Percentiles rank a stretch among this genome's conserved stretches.
phyloP scores from a whole-genome alignment of 352 stramenopile genomes.

The Phytophthora sojae region DNA sequence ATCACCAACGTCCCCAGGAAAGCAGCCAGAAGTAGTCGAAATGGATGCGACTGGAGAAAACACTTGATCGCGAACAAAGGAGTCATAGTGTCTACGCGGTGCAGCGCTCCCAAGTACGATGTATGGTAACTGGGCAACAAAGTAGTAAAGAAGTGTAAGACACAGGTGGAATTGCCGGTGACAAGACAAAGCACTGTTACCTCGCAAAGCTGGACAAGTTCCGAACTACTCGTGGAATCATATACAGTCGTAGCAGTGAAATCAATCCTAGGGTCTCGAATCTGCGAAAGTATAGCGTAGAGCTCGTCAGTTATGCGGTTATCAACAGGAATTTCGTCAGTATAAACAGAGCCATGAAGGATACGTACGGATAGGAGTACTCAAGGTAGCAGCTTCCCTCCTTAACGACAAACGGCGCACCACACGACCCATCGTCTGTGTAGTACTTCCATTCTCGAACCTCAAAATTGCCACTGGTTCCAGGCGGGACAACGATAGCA shows the following conservation, averaged over 20 bases:
- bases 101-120: constrained; percentile 74
- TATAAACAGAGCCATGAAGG: neutral
- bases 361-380: constrained; percentile 72
- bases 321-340: neutral
- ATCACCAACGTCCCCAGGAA: constrained; percentile 57
- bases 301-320: constrained; percentile 1
- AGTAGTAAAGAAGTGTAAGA: neutral
- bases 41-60: constrained; percentile 73
- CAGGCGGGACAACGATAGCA: constrained; percentile 62
- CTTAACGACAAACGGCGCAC: constrained; percentile 41
- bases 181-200: constrained; percentile 35
- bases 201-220: constrained; percentile 82
- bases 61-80: constrained; percentile 87
- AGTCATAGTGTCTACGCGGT: constrained; percentile 80
- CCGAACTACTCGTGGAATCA: constrained; percentile 75
- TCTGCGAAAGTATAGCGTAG: constrained; percentile 26
- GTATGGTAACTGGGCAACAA: constrained; percentile 64
- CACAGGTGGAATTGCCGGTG: neutral
- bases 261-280: constrained; percentile 76
- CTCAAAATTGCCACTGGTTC: constrained; percentile 52
- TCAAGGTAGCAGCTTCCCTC: constrained; percentile 65
- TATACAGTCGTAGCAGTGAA: constrained; percentile 76
- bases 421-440: constrained; percentile 44
- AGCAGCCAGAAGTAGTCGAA: constrained; percentile 57
- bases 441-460: constrained; percentile 82